These are phyloP conservation scores for Linnemannia elongata DNA, from an alignment of 192 early-diverging fungal genomes.

Conservation along the genomic window DNA sequence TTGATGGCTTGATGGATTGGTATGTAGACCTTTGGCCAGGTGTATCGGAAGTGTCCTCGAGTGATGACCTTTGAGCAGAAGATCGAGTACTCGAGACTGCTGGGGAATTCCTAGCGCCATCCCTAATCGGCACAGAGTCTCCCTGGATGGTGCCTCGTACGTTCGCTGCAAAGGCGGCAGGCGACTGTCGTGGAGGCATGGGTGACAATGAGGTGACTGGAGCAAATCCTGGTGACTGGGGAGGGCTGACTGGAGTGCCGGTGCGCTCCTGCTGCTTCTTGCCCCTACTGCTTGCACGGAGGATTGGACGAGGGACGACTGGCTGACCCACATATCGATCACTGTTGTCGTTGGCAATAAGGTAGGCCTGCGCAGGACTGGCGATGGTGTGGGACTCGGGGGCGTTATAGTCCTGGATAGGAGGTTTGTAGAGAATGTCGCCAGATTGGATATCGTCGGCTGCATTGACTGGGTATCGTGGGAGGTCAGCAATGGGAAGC, in stretches of 20 bases:
- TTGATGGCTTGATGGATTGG: neutral
- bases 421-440: constrained; percentile 41
- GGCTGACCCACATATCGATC: constrained; percentile 50
- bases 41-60: neutral
- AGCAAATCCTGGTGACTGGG: constrained; percentile 19
- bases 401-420: constrained; percentile 12
- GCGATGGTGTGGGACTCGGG: neutral
- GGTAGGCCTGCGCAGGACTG: constrained; percentile 13
- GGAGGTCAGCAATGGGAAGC: constrained; percentile 6
- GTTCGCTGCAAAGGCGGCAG: neutral
- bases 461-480: constrained; percentile 11
- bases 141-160: constrained; percentile 4
- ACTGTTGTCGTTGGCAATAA: constrained; percentile 32
- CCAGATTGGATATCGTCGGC: constrained; percentile 21
- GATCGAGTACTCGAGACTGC: neutral
- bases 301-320: constrained; percentile 36
- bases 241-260: constrained; percentile 9
- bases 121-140: constrained; percentile 12
- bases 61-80: neutral
- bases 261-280: neutral
- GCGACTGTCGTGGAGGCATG: constrained; percentile 35
- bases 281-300: constrained; percentile 21
- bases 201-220: constrained; percentile 32
- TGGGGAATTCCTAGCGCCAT: constrained; percentile 7
- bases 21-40: neutral